phyloP scores from a whole-genome alignment of 148 eudicot genomes.

The Dianthus caryophyllus region DNA sequence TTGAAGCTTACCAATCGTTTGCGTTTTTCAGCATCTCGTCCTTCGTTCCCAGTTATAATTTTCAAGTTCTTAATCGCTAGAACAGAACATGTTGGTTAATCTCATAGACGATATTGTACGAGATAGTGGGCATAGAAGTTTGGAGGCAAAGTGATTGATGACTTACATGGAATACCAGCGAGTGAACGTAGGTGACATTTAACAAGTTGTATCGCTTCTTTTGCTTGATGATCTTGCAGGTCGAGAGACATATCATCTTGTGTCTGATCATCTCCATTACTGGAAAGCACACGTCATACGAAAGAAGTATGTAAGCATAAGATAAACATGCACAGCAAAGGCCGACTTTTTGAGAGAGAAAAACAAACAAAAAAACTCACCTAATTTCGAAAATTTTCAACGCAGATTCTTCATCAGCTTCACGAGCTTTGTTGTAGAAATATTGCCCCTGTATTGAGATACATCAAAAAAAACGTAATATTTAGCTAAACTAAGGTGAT shows the following conservation, averaged over 20 bases:
- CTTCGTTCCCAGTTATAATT: conserved; percentile 27
- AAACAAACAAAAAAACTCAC: conserved; percentile 16
- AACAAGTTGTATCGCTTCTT: conserved; percentile 40
- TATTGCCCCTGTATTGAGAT: conserved; percentile 32
- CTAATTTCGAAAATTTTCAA: conserved; percentile 32
- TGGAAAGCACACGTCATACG: neutral
- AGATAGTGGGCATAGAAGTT: neutral
- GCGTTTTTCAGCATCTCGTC: conserved; percentile 30
- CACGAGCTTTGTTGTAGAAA: conserved; percentile 38
- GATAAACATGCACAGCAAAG: neutral
- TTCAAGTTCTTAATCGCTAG: conserved; percentile 37
- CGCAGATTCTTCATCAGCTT: conserved; percentile 50
- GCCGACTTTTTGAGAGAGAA: neutral
- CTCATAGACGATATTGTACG: neutral
- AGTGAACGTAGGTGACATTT: conserved; percentile 45
- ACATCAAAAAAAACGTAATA: neutral
- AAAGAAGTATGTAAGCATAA: neutral
- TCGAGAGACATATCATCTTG: conserved; percentile 34
- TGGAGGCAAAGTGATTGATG: neutral
- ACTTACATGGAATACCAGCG: conserved; percentile 45
- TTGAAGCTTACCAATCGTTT: conserved; percentile 35
- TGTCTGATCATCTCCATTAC: conserved; percentile 20
- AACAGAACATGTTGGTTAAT: conserved; percentile 12
- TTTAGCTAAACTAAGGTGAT: neutral
- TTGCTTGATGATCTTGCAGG: conserved; percentile 33